Evolutionary conservation across 2,329 filamentous ascomycete genomes (phyloP).

Genomic region (Ustulina deusta): DNA sequence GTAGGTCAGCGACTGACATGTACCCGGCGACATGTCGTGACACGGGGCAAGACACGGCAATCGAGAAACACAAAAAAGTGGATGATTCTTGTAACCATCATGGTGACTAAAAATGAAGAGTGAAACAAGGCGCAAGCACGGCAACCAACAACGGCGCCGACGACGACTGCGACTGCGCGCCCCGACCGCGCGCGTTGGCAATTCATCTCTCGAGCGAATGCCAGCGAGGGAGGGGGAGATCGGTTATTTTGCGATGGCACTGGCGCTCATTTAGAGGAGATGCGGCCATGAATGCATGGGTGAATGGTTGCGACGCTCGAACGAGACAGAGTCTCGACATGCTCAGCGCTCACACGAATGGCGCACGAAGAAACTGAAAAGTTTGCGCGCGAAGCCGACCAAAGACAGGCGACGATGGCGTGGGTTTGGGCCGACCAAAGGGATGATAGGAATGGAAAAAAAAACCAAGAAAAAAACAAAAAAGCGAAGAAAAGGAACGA

Average conservation of each 20-base stretch:
- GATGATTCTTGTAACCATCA: constrained; percentile 42
- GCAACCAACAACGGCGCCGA: neutral
- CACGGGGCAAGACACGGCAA: constrained; percentile 40
- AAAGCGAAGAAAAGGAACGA: neutral
- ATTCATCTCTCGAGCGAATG: constrained; percentile 11
- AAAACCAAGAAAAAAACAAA: constrained; percentile 2
- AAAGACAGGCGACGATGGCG: constrained; percentile 22
- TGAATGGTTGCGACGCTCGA: constrained; percentile 12
- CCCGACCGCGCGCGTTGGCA: constrained; percentile 8
- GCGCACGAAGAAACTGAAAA: constrained; percentile 38
- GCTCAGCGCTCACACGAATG: constrained; percentile 35
- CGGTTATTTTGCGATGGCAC: constrained; percentile 38
- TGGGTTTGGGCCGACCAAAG: constrained; percentile 16
- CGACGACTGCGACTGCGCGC: constrained; percentile 15
- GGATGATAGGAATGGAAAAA: neutral
- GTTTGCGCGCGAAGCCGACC: constrained; percentile 37
- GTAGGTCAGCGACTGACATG: constrained; percentile 44
- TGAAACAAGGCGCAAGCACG: constrained; percentile 17
- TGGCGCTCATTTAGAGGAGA: constrained; percentile 39
- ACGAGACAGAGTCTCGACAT: constrained; percentile 15
- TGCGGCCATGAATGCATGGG: constrained; percentile 14
- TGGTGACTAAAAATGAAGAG: constrained; percentile 31
- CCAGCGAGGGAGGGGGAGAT: constrained; percentile 7
- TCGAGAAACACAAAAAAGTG: constrained; percentile 40
- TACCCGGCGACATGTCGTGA: constrained; percentile 41